A percentile compares a stretch with the other conserved stretches of the same genome.
phyloP scores from a whole-genome alignment of 768 basidiomycete species.

The Tricholoma matsutake region DNA sequence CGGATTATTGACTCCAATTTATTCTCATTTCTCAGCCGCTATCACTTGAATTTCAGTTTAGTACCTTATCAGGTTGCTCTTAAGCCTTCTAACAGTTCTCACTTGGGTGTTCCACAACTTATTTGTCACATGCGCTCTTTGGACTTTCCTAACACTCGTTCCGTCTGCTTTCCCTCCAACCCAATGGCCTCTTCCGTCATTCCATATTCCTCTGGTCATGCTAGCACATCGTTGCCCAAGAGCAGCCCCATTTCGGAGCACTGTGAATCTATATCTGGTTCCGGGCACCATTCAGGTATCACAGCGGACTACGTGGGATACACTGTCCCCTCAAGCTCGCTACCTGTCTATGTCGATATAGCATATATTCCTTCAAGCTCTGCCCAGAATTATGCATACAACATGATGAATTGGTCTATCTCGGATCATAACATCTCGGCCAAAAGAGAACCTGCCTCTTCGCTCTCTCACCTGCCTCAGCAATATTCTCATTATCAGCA shows the following conservation, averaged over 20 bases:
- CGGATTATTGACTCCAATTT: slow-evolving; percentile 13
- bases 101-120: neutral
- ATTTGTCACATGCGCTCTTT: slow-evolving; percentile 11
- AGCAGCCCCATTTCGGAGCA: slow-evolving; percentile 39
- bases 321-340: slow-evolving; percentile 11
- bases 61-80: neutral
- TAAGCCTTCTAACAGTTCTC: neutral
- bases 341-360: slow-evolving; percentile 16
- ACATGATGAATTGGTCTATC: slow-evolving; percentile 14
- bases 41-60: neutral
- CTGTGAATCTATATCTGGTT: slow-evolving; percentile 9
- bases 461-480: slow-evolving; percentile 7
- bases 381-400: slow-evolving; percentile 16
- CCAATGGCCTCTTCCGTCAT: slow-evolving; percentile 28
- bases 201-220: slow-evolving; percentile 38
- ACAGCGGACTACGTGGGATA: slow-evolving; percentile 14
- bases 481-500: slow-evolving; percentile 10
- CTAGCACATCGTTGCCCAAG: slow-evolving; percentile 26
- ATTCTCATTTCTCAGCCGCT: slow-evolving; percentile 8
- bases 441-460: slow-evolving; percentile 11
- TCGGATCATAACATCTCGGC: slow-evolving; percentile 2
- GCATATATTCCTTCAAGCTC: slow-evolving; percentile 12
- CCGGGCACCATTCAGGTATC: slow-evolving; percentile 4
- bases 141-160: slow-evolving; percentile 9
- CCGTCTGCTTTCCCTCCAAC: slow-evolving; percentile 8